Conservation (phyloP, 352 stramenopile genomes). For the Pythium myriotylum region DNA sequence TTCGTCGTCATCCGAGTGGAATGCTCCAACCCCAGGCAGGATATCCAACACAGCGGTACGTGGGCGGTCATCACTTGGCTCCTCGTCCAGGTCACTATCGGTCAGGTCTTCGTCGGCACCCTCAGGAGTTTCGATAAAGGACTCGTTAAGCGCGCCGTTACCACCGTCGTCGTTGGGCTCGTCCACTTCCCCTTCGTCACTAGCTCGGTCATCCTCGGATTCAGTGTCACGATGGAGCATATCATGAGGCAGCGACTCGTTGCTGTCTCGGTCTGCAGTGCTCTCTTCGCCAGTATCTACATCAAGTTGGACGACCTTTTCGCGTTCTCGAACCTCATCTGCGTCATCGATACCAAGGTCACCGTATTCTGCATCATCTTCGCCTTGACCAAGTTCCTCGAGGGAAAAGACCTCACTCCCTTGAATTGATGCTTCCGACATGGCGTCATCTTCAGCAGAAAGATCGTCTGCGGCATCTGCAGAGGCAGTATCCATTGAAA, state of each 20-base stretch:
- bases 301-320: background rate
- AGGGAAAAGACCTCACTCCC: constrained; percentile 16
- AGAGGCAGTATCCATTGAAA: background rate
- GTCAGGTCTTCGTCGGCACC: background rate
- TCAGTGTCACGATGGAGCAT: background rate
- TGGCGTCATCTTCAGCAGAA: constrained; percentile 1
- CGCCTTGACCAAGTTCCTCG: background rate
- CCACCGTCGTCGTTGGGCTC: background rate
- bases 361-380: constrained; percentile 8
- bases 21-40: background rate
- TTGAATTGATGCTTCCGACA: constrained; percentile 6
- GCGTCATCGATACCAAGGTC: constrained; percentile 9
- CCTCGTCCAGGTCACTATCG: constrained; percentile 13
- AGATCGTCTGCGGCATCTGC: background rate
- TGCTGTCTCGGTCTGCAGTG: background rate
- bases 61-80: background rate
- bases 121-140: constrained; percentile 8
- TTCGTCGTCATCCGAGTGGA: background rate
- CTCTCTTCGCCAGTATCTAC: background rate
- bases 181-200: background rate
- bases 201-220: background rate
- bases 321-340: background rate
- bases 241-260: background rate
- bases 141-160: background rate
- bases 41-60: constrained; percentile 1